These are phyloP conservation scores for Sonneratia caseolaris DNA, from an alignment of 345 rosid genomes.

Conservation along the genomic window DNA sequence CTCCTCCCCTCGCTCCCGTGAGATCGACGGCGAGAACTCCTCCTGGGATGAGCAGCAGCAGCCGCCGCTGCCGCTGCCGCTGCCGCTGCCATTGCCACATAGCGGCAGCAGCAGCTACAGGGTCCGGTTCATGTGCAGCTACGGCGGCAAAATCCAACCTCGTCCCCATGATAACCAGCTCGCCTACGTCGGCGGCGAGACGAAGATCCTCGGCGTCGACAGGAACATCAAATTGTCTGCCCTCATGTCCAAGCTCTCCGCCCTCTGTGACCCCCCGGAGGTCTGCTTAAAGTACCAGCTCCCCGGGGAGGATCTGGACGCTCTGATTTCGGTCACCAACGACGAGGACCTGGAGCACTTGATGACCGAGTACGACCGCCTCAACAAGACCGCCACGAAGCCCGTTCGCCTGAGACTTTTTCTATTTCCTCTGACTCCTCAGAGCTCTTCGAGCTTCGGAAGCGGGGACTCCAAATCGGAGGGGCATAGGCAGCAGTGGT, in stretches of 20 bases:
- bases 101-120: constrained; percentile 12
- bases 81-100: constrained; percentile 7
- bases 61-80: constrained; percentile 10
- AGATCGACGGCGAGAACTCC: constrained; percentile 41
- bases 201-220: constrained; percentile 50
- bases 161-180: constrained; percentile 51
- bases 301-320: constrained; percentile 64
- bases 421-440: constrained; percentile 26
- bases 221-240: constrained; percentile 30
- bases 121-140: constrained; percentile 56
- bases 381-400: constrained; percentile 26
- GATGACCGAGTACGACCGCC: constrained; percentile 56
- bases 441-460: constrained; percentile 10
- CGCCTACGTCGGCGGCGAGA: constrained; percentile 51
- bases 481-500: constrained; percentile 34
- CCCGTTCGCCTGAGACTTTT: constrained; percentile 46
- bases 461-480: constrained; percentile 27
- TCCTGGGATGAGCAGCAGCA: constrained; percentile 37
- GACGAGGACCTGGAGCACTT: constrained; percentile 62
- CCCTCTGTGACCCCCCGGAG: constrained; percentile 25
- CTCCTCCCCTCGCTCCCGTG: constrained; percentile 56
- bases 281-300: constrained; percentile 51
- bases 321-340: constrained; percentile 52
- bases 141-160: constrained; percentile 59
- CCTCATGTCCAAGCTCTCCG: constrained; percentile 27